phyloP scores from a whole-genome alignment of 2,329 filamentous ascomycete species.

The Anthostomella pinea region DNA sequence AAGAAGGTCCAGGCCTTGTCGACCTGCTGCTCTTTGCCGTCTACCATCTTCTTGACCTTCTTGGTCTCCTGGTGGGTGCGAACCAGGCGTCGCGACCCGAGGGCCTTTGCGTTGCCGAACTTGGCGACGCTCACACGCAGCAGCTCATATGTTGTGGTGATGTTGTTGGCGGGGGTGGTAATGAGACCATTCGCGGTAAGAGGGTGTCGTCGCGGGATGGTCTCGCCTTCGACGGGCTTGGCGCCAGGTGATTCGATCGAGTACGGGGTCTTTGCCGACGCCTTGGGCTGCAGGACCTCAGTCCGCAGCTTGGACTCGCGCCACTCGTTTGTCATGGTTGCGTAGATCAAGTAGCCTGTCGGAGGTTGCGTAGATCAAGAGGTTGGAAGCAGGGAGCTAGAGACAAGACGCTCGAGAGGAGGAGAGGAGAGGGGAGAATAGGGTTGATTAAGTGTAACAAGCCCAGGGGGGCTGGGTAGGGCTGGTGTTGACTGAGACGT shows the following conservation, averaged over 20 bases:
- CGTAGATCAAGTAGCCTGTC: no score
- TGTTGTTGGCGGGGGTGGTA: constrained; percentile 57
- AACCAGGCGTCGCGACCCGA: constrained; percentile 71
- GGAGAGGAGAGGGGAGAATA: no score
- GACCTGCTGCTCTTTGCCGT: constrained; percentile 74
- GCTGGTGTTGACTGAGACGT: no score
- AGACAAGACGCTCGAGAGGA: no score
- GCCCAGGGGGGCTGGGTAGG: no score
- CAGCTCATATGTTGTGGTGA: constrained; percentile 74
- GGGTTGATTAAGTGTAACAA: no score
- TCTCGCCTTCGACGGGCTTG: constrained; percentile 67
- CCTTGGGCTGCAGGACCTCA: constrained; percentile 39
- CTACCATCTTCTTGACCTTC: constrained; percentile 84
- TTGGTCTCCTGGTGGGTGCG: constrained; percentile 79
- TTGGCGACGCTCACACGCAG: constrained; percentile 64
- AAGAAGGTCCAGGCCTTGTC: constrained; percentile 90
- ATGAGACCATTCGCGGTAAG: constrained; percentile 60
- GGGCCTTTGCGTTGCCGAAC: constrained; percentile 62
- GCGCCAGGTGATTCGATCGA: constrained; percentile 65
- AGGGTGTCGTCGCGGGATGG: constrained; percentile 67
- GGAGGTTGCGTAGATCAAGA: neutral
- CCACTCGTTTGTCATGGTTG: constrained; percentile 29
- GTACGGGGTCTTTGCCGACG: constrained; percentile 61
- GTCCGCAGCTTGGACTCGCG: constrained; percentile 29
- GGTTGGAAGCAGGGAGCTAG: neutral